Base-by-base conservation (phyloP, 805 yeast genomes). In the Metschnikowia anglica region DNA sequence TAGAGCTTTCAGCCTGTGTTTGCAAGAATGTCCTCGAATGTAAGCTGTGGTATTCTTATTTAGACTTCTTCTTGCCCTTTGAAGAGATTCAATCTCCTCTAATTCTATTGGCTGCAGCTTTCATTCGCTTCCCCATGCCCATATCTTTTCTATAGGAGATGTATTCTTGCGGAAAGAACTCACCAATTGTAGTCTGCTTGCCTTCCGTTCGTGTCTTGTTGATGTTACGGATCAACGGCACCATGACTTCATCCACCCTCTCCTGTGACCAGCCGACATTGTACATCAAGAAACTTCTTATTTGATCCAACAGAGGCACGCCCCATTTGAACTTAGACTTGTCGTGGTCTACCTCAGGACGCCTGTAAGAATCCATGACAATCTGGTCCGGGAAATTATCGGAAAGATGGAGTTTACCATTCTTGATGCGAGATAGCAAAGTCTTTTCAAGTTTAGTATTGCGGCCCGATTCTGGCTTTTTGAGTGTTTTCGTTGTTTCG, bases 321-420 rank as follows among this genome's bases (percentile, higher is more conserved):
- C 97, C 98, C 99, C 99, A 93, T 35, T 76, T 76, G 63, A 93
- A 90, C 41, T 76, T 73, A 0, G 90, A 85, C 34, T 68, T 67
- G 59, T 90, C 97, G 29, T 73, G 73, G 59, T 93, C 98, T 3
- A 93, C 96, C 25, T 83, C 88, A 0, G 99, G 97, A 9, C 70
- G 58, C 16, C 73, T 48, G 60, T 93, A 93, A 0, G 97, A 97
- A 17, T 84, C 80, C 25, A 66, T 66, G 1, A 93, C 88, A 1
- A 73, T 67, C 4, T 59, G 63, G 53, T 85, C 87, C 0, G 98
- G 97, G 55, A 88, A 90, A 2, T 65, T 65, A 1, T 75, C 73
- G 13, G 81, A 80, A 12, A 90, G 56, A 43, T 60, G 81, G 39
- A 72, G 74, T 50, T 74, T 83, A 53, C 73, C 81, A 28, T 48